Evolutionary conservation across 345 rosid genomes (phyloP), one percentile per base, ranked within the genome.

Genomic region (Noccaea bulbosa): DNA sequence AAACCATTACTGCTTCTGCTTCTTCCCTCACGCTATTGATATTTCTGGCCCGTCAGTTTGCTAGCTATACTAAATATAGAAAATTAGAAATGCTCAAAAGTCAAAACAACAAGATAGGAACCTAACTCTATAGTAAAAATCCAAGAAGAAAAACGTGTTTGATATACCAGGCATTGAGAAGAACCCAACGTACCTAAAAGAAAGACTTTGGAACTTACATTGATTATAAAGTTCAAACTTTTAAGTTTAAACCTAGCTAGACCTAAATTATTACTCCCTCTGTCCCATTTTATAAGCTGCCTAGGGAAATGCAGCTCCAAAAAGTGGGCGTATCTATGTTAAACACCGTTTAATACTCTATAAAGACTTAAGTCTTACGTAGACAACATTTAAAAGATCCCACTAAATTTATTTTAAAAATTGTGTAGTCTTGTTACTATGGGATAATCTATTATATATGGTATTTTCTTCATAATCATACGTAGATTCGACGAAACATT

Each of bases 101-200:
- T 73, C 72, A 73, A 58, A 32, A 43, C 3, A 72, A 73, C 11
- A 58, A 66, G 71, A 65, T 57, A 40, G 53, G 44, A 73, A 56
- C 77, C 72, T 57, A 73, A 65, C 67, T 57, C 5, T 16, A 48
- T 7, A 40, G n/a, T 17, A 0, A 48, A 24, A 57, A 1, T 6
- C 20, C 40, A 43, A 20, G 24, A 63, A 53, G 33, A 43, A 39
- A 61, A 73, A 66, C 47, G 47, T 73, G 67, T 43, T 48, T 49
- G 35, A 56, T 55, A 24, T 24, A 24, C 4, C 24, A 46, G 15
- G 15, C 44, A 43, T 2, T n/a, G 12, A 22, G 15, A 46, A 46
- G 57, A 46, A 12, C 51, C 14, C 24, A 52, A 51, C 45, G 20
- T 35, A 44, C 33, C 44, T 41, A 62, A 34, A 41, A 12, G 5